A percentile compares a stretch with the other conserved stretches of the same genome.
phyloP scores from a whole-genome alignment of 1,284 basidiomycete genomes.

The Cystobasidium pallidum region DNA sequence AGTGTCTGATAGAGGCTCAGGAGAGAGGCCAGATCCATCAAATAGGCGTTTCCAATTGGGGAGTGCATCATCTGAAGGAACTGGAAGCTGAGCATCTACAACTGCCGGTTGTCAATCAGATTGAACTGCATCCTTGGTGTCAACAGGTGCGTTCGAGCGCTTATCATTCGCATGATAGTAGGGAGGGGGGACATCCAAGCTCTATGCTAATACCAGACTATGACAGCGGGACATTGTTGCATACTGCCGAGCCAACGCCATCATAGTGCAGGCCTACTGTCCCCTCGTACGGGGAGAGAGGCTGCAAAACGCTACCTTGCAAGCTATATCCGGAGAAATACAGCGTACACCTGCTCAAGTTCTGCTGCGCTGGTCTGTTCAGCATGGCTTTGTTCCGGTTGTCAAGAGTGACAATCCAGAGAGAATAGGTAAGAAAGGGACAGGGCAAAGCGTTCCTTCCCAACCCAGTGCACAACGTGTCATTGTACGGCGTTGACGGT shows the following conservation, averaged over 20 bases:
- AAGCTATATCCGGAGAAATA: constrained; percentile 45
- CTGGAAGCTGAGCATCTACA: constrained; percentile 58
- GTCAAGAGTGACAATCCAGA: constrained; percentile 34
- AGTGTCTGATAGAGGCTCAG: constrained; percentile 51
- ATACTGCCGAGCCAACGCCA: constrained; percentile 69
- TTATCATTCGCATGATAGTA: not conserved
- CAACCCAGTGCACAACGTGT: too few species aligned
- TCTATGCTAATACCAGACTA: too few species aligned
- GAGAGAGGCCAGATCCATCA: constrained; percentile 52
- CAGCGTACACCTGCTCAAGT: constrained; percentile 70
- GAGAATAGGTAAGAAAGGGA: constrained; percentile 38
- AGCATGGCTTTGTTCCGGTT: constrained; percentile 31
- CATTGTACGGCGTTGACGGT: not conserved
- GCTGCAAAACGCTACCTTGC: constrained; percentile 64
- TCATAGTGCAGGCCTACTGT: constrained; percentile 64
- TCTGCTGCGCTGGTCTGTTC: constrained; percentile 68
- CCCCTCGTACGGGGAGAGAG: constrained; percentile 68
- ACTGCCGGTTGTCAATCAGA: constrained; percentile 53
- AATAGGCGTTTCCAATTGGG: constrained; percentile 53
- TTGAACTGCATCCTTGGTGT: constrained; percentile 45
- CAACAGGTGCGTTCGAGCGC: constrained; percentile 18
- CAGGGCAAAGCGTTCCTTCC: too few species aligned
- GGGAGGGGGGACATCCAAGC: not conserved
- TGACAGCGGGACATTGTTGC: constrained; percentile 27
- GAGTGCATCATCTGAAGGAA: constrained; percentile 51